Conservation (phyloP, 139 green algal genomes). For the Diplosphaera chodatii region DNA sequence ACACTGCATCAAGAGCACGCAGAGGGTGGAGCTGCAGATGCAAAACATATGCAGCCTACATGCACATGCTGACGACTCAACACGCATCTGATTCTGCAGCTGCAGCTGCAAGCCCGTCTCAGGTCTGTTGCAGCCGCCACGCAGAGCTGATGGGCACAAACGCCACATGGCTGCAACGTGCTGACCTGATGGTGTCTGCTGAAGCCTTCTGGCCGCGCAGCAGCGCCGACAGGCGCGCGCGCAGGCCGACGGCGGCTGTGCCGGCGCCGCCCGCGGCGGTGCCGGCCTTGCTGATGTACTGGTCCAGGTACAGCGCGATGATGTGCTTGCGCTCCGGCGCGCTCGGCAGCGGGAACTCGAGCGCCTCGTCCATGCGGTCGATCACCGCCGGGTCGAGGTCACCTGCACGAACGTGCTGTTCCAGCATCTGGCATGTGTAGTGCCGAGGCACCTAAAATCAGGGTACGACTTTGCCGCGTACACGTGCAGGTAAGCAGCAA, state of each 20-base stretch:
- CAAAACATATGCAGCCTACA: too few species aligned
- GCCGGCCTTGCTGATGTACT: conserved; percentile 70
- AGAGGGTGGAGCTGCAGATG: too few species aligned
- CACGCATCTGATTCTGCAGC: too few species aligned
- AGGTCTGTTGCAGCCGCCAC: neutral
- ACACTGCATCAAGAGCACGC: too few species aligned
- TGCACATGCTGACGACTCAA: too few species aligned
- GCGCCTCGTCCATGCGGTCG: conserved; percentile 92
- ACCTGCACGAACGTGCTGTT: too few species aligned
- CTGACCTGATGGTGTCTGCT: conserved; percentile 47
- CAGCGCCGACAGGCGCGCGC: conserved; percentile 6
- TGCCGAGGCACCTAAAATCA: too few species aligned
- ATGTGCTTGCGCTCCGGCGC: conserved; percentile 61
- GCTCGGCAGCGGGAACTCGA: conserved; percentile 83
- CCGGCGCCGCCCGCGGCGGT: conserved; percentile 53
- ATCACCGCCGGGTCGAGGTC: conserved; percentile 91
- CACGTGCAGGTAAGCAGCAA: too few species aligned
- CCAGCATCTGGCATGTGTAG: too few species aligned
- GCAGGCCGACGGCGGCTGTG: conserved; percentile 16
- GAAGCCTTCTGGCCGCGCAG: conserved; percentile 41
- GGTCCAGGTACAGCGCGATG: conserved; percentile 83
- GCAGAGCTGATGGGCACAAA: neutral
- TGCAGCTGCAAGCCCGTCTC: too few species aligned
- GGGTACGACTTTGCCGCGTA: too few species aligned
- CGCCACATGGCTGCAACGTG: neutral